Evolutionary conservation across 176 grass and related monocot genomes (phyloP).

Genomic region (Oryza australiensis): DNA sequence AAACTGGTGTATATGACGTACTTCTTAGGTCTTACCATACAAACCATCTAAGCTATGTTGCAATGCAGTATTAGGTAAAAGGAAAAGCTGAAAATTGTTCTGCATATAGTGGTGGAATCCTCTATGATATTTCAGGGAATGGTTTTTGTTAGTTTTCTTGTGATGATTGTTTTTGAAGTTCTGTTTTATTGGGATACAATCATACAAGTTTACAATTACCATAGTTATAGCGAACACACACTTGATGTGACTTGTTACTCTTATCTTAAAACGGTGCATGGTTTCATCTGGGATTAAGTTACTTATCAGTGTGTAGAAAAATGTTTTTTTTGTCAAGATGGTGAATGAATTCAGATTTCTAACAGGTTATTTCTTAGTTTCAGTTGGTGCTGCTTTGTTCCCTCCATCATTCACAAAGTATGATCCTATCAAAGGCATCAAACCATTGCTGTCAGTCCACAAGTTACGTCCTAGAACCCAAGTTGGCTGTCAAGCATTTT

Average conservation of each 20-base stretch:
- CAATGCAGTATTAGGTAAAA: background rate
- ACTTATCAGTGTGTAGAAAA: background rate
- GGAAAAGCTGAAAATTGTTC: background rate
- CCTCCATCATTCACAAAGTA: constrained; percentile 17
- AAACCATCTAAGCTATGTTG: background rate
- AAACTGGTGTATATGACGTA: background rate
- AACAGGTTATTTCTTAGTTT: constrained; percentile 39
- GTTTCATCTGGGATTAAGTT: constrained; percentile 18
- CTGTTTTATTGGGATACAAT: background rate
- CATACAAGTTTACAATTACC: constrained; percentile 18
- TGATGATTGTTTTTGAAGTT: constrained; percentile 21
- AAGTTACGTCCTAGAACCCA: constrained; percentile 25
- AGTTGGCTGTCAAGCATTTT: constrained; percentile 54
- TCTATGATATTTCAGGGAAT: background rate
- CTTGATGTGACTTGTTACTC: background rate
- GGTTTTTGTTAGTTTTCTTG: background rate
- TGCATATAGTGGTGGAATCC: background rate
- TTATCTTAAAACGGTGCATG: background rate
- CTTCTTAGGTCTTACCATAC: background rate
- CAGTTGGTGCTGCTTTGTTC: constrained; percentile 30
- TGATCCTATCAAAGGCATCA: constrained; percentile 36
- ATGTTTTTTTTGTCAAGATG: background rate
- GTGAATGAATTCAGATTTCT: background rate
- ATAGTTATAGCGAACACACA: background rate
- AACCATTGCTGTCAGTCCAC: constrained; percentile 4